A percentile compares a stretch with the other conserved stretches of the same genome.
Conservation (phyloP, 495 filamentous ascomycete species). For the Lophium mytilinum region DNA sequence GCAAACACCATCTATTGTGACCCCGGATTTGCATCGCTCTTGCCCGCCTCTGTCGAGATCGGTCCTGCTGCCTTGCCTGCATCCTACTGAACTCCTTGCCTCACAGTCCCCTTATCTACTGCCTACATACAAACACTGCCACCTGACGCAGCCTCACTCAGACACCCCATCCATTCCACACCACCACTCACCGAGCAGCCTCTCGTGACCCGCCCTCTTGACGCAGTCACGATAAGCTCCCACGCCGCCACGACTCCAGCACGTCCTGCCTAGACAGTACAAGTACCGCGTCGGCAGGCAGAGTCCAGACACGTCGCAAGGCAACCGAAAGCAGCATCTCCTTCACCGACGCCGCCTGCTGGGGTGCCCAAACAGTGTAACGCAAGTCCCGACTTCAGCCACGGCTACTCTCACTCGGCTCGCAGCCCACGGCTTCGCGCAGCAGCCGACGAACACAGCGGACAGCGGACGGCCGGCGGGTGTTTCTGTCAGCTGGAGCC, state of each 20-base stretch:
- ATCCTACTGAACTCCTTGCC: background rate
- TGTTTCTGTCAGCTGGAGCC: background rate
- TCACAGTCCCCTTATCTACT: background rate
- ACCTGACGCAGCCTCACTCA: background rate
- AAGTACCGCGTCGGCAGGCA: background rate
- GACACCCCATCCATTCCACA: background rate
- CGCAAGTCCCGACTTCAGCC: too few species aligned
- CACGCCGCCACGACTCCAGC: background rate
- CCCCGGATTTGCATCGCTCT: constrained; percentile 6
- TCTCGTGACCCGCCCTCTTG: background rate
- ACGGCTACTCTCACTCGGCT: background rate
- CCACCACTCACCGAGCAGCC: background rate
- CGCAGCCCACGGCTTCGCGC: background rate
- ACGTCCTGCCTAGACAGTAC: background rate
- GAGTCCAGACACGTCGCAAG: too few species aligned
- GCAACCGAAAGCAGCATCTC: too few species aligned
- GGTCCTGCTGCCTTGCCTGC: background rate
- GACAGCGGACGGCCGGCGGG: background rate
- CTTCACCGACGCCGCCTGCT: too few species aligned
- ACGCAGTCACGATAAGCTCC: constrained; percentile 3
- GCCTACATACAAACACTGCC: background rate
- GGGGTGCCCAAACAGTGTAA: too few species aligned
- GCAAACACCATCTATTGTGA: background rate
- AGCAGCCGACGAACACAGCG: background rate
- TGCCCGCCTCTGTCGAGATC: background rate